Base-by-base conservation (phyloP, 179 eudicot species). In the Dionaea muscipula region DNA sequence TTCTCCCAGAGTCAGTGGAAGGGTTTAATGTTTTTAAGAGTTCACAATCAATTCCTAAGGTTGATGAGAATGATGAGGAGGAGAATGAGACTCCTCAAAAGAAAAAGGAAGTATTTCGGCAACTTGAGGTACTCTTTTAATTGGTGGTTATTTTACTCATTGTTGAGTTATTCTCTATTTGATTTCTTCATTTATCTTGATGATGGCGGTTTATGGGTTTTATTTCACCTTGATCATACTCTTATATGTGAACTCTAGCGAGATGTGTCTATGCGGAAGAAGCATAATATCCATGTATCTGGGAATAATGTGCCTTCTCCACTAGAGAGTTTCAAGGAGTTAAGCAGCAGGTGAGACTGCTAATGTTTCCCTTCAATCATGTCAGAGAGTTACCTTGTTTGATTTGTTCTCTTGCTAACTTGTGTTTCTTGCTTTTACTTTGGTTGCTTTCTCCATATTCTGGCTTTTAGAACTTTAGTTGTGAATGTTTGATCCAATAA, bases 241-340 rank as follows among this genome's bases (percentile, higher is more conserved):
- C 39, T 48, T 49, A 33, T 69, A 3, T 28, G 35, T 28, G 35
- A 36, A 43, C 39, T 70, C 55, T 26, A 90, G 97, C 68, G 83
- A 55, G 97, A 84, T 74, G 81, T 81, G 9, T 56, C 75, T 66
- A 63, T 75, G 62, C 78, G 95, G 51, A 90, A 82, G 81, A 75
- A 67, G 74, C 75, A 86, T 62, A 71, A 68, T 33, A 84, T 90
- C 63, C 95, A 90, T 65, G 63, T 78, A 48, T 78, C 81, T 62
- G 97, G 97, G 53, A 72, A 71, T 41, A 84, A 81, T 65, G 75
- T 86, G 52, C 88, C 97, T 22, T 76, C 97, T 40, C 97, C 95
- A 57, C 95, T 90, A 53, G 82, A 81, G 65, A 78, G 70, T 69
- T 90, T 90, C 59, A 56, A 65, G 33, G 95, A 90, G 55, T 72